These are phyloP conservation scores for Xylaria longipes DNA, from an alignment of 495 filamentous ascomycete genomes.

Conservation along the genomic window DNA sequence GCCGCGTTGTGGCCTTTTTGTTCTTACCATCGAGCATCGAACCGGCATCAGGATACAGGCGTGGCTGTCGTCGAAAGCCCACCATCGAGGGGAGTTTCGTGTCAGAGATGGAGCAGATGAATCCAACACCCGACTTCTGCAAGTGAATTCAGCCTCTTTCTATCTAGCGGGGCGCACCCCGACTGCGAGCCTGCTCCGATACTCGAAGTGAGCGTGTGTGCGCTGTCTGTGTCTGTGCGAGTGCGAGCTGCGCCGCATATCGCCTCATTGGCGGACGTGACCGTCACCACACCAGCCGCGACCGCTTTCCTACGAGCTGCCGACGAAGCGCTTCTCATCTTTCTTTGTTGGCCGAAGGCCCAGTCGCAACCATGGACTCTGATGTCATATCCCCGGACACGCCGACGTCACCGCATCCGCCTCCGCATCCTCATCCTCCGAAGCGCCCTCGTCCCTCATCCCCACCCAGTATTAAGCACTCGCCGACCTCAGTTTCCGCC, in stretches of 20 bases:
- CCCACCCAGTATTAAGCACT: constrained; percentile 50
- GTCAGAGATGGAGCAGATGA: constrained; percentile 25
- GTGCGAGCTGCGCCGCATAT: background rate
- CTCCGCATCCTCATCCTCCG: constrained; percentile 51
- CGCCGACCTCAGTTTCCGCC: constrained; percentile 44
- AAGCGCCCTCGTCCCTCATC: constrained; percentile 60
- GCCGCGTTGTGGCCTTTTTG: background rate
- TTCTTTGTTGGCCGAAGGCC: background rate
- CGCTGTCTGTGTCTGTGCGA: constrained; percentile 7
- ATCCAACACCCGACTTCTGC: constrained; percentile 20
- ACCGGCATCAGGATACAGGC: background rate
- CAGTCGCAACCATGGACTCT: constrained; percentile 30
- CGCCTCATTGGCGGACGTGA: background rate
- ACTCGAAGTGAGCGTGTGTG: constrained; percentile 3
- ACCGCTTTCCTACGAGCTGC: background rate
- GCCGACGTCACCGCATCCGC: constrained; percentile 52
- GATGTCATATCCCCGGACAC: constrained; percentile 48
- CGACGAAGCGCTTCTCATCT: constrained; percentile 7
- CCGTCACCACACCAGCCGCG: background rate
- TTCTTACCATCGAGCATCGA: background rate
- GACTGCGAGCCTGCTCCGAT: constrained; percentile 9
- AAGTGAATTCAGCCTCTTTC: constrained; percentile 12
- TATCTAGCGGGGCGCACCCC: constrained; percentile 9
- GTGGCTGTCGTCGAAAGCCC: background rate
- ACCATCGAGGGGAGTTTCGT: background rate